A percentile compares a stretch with the other conserved stretches of the same genome.
phyloP scores from a whole-genome alignment of 2,329 filamentous ascomycete species.

The Dactylellina leptospora region DNA sequence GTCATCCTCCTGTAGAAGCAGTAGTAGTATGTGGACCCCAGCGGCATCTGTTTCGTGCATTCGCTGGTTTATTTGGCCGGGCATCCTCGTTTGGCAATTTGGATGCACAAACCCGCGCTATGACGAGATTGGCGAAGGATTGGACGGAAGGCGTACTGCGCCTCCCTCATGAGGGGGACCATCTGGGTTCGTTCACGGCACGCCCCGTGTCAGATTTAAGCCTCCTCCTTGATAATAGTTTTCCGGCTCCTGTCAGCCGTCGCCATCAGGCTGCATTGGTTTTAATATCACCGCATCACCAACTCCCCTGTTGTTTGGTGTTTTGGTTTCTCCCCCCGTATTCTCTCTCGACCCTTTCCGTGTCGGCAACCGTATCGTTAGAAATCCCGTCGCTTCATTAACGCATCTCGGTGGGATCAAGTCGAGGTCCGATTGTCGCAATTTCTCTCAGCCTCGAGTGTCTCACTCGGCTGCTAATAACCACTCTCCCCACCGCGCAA shows the following conservation, averaged over 20 bases:
- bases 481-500: background rate
- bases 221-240: slow-evolving; percentile 35
- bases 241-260: slow-evolving; percentile 28
- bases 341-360: background rate
- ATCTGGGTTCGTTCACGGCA: background rate
- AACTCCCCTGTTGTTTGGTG: background rate
- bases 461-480: slow-evolving; percentile 24
- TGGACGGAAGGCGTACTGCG: slow-evolving; percentile 11
- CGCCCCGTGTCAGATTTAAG: slow-evolving; percentile 5
- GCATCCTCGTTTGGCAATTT: slow-evolving; percentile 24
- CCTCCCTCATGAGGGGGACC: slow-evolving; percentile 10
- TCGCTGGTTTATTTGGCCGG: background rate
- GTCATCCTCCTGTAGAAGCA: no score
- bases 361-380: no score
- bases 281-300: slow-evolving; percentile 5
- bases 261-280: slow-evolving; percentile 5
- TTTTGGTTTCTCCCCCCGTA: background rate
- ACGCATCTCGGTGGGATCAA: background rate
- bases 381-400: no score
- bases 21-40: background rate
- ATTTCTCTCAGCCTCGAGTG: slow-evolving; percentile 26
- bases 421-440: no score
- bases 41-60: background rate
- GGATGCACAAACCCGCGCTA: slow-evolving; percentile 16
- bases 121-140: slow-evolving; percentile 37